A percentile compares a stretch with the other conserved stretches of the same genome.
Conservation (phyloP, 108 stramenopile species). For the Hondaea fermentalgiana region DNA sequence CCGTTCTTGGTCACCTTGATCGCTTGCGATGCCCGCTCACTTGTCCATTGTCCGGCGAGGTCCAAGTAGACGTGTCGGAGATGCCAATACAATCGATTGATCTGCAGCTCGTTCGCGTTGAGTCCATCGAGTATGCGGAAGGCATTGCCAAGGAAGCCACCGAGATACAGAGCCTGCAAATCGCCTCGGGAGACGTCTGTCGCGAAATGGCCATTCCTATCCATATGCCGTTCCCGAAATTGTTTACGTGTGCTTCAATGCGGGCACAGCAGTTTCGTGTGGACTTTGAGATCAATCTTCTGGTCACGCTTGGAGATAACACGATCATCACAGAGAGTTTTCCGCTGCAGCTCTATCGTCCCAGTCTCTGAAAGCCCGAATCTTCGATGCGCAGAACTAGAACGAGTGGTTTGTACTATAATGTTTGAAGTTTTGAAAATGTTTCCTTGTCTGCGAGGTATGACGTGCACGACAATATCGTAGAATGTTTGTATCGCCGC, state of each 20-base stretch:
- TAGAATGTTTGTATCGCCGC: no score
- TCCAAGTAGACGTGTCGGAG: slow-evolving; percentile 35
- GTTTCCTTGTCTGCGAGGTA: no score
- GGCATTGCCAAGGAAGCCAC: slow-evolving; percentile 39
- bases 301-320: slow-evolving; percentile 37
- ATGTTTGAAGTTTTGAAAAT: no score
- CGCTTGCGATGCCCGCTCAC: slow-evolving; percentile 22
- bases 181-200: slow-evolving; percentile 43
- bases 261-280: slow-evolving; percentile 22
- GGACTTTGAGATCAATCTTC: slow-evolving; percentile 47
- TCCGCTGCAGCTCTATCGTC: slow-evolving; percentile 31
- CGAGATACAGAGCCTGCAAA: slow-evolving; percentile 48
- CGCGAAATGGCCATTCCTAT: slow-evolving; percentile 39
- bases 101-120: slow-evolving; percentile 46
- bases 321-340: slow-evolving; percentile 41
- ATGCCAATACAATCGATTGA: slow-evolving; percentile 26
- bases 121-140: slow-evolving; percentile 30
- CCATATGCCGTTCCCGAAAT: slow-evolving; percentile 47
- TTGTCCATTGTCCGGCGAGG: slow-evolving; percentile 46
- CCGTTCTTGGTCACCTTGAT: slow-evolving; percentile 29
- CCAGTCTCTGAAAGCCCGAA: background rate
- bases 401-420: no score
- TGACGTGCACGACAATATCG: no score
- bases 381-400: no score
- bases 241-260: slow-evolving; percentile 44